Conservation (phyloP, 2,329 filamentous ascomycete genomes). For the Thermoascus crustaceus region DNA sequence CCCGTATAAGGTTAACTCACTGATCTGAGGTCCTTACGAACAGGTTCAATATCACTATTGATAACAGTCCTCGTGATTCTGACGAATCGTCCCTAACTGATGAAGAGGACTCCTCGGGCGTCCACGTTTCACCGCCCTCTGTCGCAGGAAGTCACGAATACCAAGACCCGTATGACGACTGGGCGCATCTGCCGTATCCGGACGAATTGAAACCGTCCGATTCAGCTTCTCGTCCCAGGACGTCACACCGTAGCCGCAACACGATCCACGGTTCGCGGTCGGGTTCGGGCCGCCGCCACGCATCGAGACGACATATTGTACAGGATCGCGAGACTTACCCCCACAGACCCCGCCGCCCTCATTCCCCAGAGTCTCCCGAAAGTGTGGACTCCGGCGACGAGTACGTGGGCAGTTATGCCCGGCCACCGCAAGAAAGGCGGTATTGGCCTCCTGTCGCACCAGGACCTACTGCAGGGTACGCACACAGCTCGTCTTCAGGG, state of each 20-base stretch:
- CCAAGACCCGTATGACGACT: slow-evolving; percentile 30
- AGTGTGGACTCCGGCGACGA: slow-evolving; percentile 60
- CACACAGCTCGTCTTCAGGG: slow-evolving; percentile 33
- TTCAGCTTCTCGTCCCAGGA: slow-evolving; percentile 37
- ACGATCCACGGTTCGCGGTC: slow-evolving; percentile 29
- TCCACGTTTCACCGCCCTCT: slow-evolving; percentile 36
- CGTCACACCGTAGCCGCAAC: slow-evolving; percentile 33
- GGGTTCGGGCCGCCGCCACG: slow-evolving; percentile 29
- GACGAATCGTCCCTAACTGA: slow-evolving; percentile 33
- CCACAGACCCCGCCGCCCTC: slow-evolving; percentile 35
- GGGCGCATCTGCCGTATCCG: slow-evolving; percentile 34
- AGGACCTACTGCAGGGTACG: slow-evolving; percentile 25
- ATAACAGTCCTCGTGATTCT: slow-evolving; percentile 29
- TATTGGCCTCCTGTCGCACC: slow-evolving; percentile 25
- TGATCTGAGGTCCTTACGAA: no score
- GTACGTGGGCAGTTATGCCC: slow-evolving; percentile 44
- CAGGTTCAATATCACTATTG: slow-evolving; percentile 39
- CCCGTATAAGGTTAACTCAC: no score
- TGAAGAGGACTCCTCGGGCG: slow-evolving; percentile 39
- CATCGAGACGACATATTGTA: slow-evolving; percentile 27
- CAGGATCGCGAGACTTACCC: slow-evolving; percentile 29
- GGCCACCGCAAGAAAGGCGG: slow-evolving; percentile 24
- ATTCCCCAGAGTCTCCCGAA: slow-evolving; percentile 48
- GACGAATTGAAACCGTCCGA: slow-evolving; percentile 42
- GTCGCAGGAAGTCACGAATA: slow-evolving; percentile 34